Evolutionary conservation across 2,329 filamentous ascomycete genomes (phyloP).

Genomic region (Xylariaceae sp.): DNA sequence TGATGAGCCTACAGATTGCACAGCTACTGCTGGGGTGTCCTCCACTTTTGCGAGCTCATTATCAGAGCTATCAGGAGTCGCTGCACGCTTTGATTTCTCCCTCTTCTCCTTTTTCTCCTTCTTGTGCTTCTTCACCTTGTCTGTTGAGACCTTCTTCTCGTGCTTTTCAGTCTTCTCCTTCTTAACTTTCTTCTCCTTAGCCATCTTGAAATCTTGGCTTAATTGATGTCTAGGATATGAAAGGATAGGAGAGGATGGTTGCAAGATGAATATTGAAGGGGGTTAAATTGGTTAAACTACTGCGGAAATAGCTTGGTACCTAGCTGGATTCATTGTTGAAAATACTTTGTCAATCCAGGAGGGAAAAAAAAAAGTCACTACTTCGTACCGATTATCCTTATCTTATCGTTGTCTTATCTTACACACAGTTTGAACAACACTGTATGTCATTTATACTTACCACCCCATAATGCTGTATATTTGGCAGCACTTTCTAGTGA

Average conservation of each 20-base stretch:
- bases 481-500: too few species aligned
- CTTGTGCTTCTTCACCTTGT: constrained; percentile 28
- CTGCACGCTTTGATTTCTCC: constrained; percentile 11
- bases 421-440: too few species aligned
- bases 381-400: too few species aligned
- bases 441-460: too few species aligned
- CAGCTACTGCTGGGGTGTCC: constrained; percentile 2
- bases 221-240: background rate
- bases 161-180: constrained; percentile 22
- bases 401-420: too few species aligned
- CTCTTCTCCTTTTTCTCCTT: too few species aligned
- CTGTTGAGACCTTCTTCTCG: constrained; percentile 26
- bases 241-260: background rate
- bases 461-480: too few species aligned
- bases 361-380: too few species aligned
- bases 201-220: constrained; percentile 22
- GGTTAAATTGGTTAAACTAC: background rate
- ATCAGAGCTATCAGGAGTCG: constrained; percentile 7
- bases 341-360: too few species aligned
- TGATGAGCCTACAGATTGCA: constrained; percentile 12
- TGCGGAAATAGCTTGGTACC: too few species aligned
- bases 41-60: constrained; percentile 7
- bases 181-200: constrained; percentile 26
- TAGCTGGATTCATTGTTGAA: too few species aligned
- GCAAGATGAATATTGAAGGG: background rate